Evolutionary conservation across 305 asterid genomes (phyloP).

Genomic region (Euphrasia arctica): DNA sequence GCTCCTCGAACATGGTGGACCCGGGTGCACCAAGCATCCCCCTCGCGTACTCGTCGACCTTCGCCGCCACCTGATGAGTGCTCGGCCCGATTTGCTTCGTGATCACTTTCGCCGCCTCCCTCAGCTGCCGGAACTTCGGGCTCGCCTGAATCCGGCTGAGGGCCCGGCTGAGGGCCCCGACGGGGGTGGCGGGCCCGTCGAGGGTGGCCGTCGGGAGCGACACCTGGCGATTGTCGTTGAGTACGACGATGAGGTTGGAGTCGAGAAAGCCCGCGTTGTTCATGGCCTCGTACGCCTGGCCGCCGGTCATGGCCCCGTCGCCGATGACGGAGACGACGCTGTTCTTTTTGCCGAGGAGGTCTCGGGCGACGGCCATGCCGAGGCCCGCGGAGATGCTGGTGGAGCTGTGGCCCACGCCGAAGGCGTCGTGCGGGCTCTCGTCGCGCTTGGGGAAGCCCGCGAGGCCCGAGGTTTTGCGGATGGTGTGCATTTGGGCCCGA

Average conservation of each 20-base stretch:
- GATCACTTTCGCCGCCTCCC: not conserved
- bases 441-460: not conserved
- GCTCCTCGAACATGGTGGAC: not conserved
- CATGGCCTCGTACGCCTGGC: conserved; percentile 6
- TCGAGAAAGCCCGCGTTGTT: conserved; percentile 2
- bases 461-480: not conserved
- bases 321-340: not conserved
- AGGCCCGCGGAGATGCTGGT: not conserved
- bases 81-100: not conserved
- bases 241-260: not conserved
- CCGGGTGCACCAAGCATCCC: not conserved
- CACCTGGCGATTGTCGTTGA: not conserved
- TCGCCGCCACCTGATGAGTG: not conserved
- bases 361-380: not conserved
- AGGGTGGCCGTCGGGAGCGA: not conserved
- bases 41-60: not conserved
- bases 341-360: not conserved
- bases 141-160: not conserved
- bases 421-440: not conserved
- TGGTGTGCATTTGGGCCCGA: not conserved
- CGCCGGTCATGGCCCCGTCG: conserved; percentile 4
- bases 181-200: not conserved
- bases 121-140: not conserved
- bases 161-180: not conserved
- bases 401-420: not conserved